A percentile compares a stretch with the other conserved stretches of the same genome.
Conservation (phyloP, 2,329 filamentous ascomycete species). For the Coleophoma eucalyptorum region DNA sequence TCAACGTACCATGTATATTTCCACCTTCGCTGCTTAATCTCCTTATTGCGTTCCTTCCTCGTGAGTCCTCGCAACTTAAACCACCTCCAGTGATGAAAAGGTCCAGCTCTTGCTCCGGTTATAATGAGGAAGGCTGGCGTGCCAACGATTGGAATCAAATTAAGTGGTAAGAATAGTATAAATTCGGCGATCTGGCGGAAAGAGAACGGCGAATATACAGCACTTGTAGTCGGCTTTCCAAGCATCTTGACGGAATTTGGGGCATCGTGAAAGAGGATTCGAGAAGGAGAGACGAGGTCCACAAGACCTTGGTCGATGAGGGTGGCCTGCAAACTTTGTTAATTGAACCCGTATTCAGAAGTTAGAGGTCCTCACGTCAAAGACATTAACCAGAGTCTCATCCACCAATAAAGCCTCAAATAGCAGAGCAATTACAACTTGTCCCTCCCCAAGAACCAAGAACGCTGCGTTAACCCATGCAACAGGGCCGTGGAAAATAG, state of each 20-base stretch:
- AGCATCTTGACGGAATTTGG: conserved; percentile 74
- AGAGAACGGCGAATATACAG: conserved; percentile 85
- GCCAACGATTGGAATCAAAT: conserved; percentile 80
- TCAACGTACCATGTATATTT: conserved; percentile 73
- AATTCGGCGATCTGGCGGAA: conserved; percentile 88
- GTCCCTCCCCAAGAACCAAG: conserved; percentile 74
- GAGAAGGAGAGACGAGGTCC: conserved; percentile 63
- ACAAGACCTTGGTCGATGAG: conserved; percentile 71
- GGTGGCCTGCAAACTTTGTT: conserved; percentile 41
- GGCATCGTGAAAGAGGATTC: conserved; percentile 63
- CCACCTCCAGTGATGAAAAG: conserved; percentile 87
- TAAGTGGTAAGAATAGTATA: conserved; percentile 73
- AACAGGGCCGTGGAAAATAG: conserved; percentile 80
- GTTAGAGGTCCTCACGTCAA: conserved; percentile 57
- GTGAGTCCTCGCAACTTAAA: conserved; percentile 75
- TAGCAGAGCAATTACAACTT: conserved; percentile 34
- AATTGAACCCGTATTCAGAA: not conserved
- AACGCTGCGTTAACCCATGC: conserved; percentile 91
- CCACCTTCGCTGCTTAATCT: conserved; percentile 64
- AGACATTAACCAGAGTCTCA: conserved; percentile 74
- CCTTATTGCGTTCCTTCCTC: conserved; percentile 69
- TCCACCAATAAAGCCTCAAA: conserved; percentile 83
- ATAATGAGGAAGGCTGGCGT: conserved; percentile 82
- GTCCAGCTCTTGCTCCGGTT: conserved; percentile 83
- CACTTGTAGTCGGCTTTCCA: conserved; percentile 72